Evolutionary conservation across 177 flowering plant genomes (phyloP), one percentile per base, ranked within the genome.

Genomic region (Vitis hybrid): DNA sequence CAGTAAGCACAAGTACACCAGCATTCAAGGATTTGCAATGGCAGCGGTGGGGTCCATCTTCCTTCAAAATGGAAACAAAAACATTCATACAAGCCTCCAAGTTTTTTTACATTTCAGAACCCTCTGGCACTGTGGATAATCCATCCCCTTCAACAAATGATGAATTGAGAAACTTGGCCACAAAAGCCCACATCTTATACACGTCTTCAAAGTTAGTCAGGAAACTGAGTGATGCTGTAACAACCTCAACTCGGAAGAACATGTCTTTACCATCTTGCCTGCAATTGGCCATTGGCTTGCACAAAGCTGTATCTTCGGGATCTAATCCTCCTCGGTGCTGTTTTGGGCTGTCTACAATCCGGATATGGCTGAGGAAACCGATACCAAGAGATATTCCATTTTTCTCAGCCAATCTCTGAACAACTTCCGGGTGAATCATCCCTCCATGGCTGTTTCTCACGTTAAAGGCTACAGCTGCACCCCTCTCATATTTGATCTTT

Each of bases 121-220:
- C 82, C 56, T 87, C 90, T 6, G 70, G 71, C 11, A 87, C 80
- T 5, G 81, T 52, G 18, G 84, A 68, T 15, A 87, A 68, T 33
- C 73, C 73, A 62, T 71, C 83, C 14, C 59, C 76, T 59, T 79
- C 75, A 7, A 65, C 58, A 49, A 89, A 89, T 3, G 75, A 28
- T 11, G 92, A 87, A 63, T 87, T 69, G 24, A 90, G 88, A 78
- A 90, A 90, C 82, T 86, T 88, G 1, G 95, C 88, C 3, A 86
- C 79, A 71, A 90, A 90, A 68, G 84, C 85, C 92, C 92, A 90
- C 83, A 87, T 66, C 80, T 73, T 90, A 66, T 88, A 87, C 28
- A 90, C 95, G 77, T 90, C 95, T 63, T 86, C 90, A 74, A 90
- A 90, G 74, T 87, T 88, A 11, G 89, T 87, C 67, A 90, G 79